phyloP scores from a whole-genome alignment of 768 basidiomycete genomes.

The Russula dissimulans region DNA sequence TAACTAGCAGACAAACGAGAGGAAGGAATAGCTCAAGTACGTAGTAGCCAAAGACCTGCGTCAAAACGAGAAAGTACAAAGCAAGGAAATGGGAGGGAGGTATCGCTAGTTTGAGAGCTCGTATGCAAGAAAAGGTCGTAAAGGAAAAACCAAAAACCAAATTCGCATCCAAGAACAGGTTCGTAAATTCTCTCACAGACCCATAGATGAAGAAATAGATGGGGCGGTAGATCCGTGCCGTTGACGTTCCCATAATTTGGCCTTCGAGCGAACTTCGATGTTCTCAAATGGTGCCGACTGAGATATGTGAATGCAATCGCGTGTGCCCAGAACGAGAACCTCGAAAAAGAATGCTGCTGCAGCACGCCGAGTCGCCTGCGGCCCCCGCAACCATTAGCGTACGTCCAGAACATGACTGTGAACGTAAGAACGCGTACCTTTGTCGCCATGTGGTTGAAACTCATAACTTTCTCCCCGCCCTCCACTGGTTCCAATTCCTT shows the following conservation, averaged over 20 bases:
- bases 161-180: background rate
- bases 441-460: constrained; percentile 70
- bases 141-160: background rate
- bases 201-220: constrained; percentile 40
- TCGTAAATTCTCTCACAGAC: constrained; percentile 22
- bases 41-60: constrained; percentile 1
- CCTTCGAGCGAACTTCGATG: constrained; percentile 74
- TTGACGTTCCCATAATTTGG: constrained; percentile 76
- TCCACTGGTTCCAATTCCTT: constrained; percentile 53
- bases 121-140: background rate
- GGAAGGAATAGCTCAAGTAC: constrained; percentile 8
- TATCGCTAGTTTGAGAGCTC: constrained; percentile 7
- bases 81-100: constrained; percentile 1
- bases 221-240: constrained; percentile 35
- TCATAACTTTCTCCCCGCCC: constrained; percentile 51
- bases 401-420: background rate
- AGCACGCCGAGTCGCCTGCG: constrained; percentile 79
- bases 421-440: constrained; percentile 40
- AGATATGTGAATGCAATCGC: constrained; percentile 77
- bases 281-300: constrained; percentile 75
- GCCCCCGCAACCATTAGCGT: background rate
- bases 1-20: constrained; percentile 1
- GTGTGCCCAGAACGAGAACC: constrained; percentile 85
- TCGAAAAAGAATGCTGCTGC: constrained; percentile 98
- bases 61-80: constrained; percentile 5